Evolutionary conservation across 192 early-diverging fungal species (phyloP).

Genomic region (Backusella parvicylindrica): DNA sequence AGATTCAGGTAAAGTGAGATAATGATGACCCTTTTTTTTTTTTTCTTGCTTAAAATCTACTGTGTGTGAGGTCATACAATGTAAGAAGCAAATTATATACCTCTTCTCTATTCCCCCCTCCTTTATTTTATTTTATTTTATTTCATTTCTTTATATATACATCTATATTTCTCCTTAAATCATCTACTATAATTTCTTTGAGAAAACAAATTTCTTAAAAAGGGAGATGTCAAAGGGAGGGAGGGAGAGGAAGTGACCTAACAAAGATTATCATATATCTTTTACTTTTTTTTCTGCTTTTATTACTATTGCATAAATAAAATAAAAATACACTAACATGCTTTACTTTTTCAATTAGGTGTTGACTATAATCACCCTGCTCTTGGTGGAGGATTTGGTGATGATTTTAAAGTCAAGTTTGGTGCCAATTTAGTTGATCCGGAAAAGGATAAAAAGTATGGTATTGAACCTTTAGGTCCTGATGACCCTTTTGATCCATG

Average conservation of each 20-base stretch:
- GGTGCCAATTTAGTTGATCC: constrained; percentile 63
- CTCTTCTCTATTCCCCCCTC: neutral
- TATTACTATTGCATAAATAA: neutral
- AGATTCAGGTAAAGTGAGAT: constrained; percentile 47
- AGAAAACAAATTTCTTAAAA: neutral
- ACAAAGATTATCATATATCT: neutral
- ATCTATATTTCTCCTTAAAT: neutral
- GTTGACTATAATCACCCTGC: constrained; percentile 64
- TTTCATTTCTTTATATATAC: neutral
- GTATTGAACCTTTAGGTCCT: constrained; percentile 3
- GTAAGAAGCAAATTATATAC: neutral
- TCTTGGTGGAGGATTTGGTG: constrained; percentile 60
- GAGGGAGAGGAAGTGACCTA: neutral
- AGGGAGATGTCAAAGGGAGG: neutral
- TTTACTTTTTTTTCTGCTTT: neutral
- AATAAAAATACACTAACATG: neutral
- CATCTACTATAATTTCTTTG: neutral
- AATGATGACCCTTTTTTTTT: neutral
- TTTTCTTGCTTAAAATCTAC: neutral
- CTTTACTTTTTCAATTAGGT: neutral
- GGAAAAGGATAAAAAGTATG: constrained; percentile 27
- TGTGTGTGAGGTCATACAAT: neutral
- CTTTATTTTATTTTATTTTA: too few species aligned
- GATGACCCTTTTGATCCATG: constrained; percentile 47
- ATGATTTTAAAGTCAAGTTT: constrained; percentile 52